A percentile compares a stretch with the other conserved stretches of the same genome.
Conservation (phyloP, 202 grass and related monocot genomes). For the Zizania palustris region DNA sequence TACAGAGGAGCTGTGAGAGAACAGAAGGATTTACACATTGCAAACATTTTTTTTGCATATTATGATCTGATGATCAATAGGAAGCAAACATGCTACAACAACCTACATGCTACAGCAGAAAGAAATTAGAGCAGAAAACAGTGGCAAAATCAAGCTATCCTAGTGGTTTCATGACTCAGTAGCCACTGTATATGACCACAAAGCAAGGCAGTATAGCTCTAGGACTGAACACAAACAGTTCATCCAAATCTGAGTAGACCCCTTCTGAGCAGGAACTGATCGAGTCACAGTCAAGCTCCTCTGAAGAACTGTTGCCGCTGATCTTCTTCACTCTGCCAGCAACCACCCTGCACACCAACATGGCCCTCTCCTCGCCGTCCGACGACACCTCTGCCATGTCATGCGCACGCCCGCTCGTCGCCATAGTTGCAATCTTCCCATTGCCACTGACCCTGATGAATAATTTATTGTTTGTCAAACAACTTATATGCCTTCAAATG, state of each 20-base stretch:
- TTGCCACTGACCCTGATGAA: conserved; percentile 42
- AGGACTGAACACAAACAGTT: conserved; percentile 69
- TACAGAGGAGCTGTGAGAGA: not conserved
- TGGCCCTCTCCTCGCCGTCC: conserved; percentile 55
- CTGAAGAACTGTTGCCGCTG: conserved; percentile 21
- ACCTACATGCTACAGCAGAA: not conserved
- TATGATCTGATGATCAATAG: conserved; percentile 23
- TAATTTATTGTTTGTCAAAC: not conserved
- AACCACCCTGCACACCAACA: conserved; percentile 88
- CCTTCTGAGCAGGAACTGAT: conserved; percentile 35
- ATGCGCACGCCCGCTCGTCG: conserved; percentile 70
- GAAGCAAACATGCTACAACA: conserved; percentile 12
- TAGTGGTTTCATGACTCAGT: conserved; percentile 32
- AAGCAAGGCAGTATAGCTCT: conserved; percentile 86
- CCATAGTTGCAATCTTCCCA: conserved; percentile 68
- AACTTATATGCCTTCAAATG: not conserved
- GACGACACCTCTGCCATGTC: conserved; percentile 31
- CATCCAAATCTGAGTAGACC: conserved; percentile 59
- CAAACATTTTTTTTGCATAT: not conserved
- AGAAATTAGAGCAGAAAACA: not conserved
- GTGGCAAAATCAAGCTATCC: conserved; percentile 8
- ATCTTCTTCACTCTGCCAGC: conserved; percentile 74
- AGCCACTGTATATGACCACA: conserved; percentile 73
- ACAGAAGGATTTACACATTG: not conserved
- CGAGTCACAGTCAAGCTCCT: conserved; percentile 52